phyloP scores from a whole-genome alignment of 306 rosid species.

The Boehmeria nivea region DNA sequence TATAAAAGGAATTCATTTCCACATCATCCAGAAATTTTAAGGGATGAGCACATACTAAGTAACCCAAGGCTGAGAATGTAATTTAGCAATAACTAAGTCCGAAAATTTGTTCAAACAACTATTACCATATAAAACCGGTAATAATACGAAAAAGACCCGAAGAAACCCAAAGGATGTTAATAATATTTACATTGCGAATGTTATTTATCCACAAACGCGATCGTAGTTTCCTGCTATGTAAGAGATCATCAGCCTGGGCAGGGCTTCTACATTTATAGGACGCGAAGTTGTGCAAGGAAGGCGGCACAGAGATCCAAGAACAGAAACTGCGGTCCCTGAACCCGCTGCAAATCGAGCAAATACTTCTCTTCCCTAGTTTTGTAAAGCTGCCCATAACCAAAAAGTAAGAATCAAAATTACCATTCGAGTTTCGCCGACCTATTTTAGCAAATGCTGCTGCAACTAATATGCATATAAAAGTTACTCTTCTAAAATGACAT shows the following conservation, averaged over 20 bases:
- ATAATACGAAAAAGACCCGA: slow-evolving; percentile 8
- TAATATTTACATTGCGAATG: slow-evolving; percentile 34
- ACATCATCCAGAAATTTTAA: slow-evolving; percentile 17
- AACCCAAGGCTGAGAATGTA: slow-evolving; percentile 13
- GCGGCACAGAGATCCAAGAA: slow-evolving; percentile 96
- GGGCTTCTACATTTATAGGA: slow-evolving; percentile 39
- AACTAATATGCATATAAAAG: no score
- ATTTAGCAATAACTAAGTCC: slow-evolving; percentile 8
- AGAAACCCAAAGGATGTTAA: slow-evolving; percentile 15
- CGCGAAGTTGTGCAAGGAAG: slow-evolving; percentile 79
- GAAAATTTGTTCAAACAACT: slow-evolving; percentile 21
- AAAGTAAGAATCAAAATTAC: not conserved
- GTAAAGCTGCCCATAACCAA: slow-evolving; percentile 53
- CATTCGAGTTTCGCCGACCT: slow-evolving; percentile 14
- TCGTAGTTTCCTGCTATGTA: slow-evolving; percentile 19
- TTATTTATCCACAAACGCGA: slow-evolving; percentile 32
- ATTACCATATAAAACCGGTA: slow-evolving; percentile 41
- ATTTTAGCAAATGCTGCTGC: no score
- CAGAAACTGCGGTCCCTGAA: slow-evolving; percentile 87
- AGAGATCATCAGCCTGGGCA: no score
- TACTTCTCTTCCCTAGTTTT: slow-evolving; percentile 87
- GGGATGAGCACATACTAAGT: no score
- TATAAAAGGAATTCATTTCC: slow-evolving; percentile 15
- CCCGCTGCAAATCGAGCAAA: slow-evolving; percentile 87
- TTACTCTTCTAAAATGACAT: no score